Evolutionary conservation across 1,284 basidiomycete genomes (phyloP).

Genomic region (Termitomyces sp.): DNA sequence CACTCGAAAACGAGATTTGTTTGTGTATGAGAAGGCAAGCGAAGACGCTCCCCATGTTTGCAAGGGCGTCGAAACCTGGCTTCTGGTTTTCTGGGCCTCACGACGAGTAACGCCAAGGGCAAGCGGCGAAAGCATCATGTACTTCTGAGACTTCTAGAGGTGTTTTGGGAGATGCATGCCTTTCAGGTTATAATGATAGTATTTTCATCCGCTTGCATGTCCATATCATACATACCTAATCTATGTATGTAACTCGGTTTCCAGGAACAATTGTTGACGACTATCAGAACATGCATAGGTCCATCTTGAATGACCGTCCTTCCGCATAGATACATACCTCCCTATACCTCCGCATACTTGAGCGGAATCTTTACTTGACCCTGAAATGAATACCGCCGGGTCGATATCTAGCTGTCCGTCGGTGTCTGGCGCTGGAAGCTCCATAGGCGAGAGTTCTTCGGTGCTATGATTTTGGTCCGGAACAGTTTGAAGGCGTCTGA

Average conservation of each 20-base stretch:
- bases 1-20: no score
- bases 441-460: background rate
- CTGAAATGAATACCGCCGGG: background rate
- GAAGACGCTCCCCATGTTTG: background rate
- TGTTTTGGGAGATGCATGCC: background rate
- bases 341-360: background rate
- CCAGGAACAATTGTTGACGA: background rate
- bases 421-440: background rate
- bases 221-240: background rate
- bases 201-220: background rate
- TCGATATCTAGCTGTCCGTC: background rate
- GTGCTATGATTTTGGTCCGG: background rate
- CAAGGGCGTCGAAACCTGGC: background rate
- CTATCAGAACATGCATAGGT: background rate
- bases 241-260: background rate
- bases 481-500: background rate
- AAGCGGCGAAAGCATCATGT: background rate
- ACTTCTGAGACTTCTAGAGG: background rate
- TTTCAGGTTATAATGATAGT: background rate
- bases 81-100: background rate
- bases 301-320: background rate
- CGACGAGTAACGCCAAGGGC: no score
- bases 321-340: background rate
- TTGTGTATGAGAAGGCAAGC: no score
- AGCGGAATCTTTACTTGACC: background rate